phyloP scores from a whole-genome alignment of 2,329 filamentous ascomycete genomes.

The Xylariaceae sp. region DNA sequence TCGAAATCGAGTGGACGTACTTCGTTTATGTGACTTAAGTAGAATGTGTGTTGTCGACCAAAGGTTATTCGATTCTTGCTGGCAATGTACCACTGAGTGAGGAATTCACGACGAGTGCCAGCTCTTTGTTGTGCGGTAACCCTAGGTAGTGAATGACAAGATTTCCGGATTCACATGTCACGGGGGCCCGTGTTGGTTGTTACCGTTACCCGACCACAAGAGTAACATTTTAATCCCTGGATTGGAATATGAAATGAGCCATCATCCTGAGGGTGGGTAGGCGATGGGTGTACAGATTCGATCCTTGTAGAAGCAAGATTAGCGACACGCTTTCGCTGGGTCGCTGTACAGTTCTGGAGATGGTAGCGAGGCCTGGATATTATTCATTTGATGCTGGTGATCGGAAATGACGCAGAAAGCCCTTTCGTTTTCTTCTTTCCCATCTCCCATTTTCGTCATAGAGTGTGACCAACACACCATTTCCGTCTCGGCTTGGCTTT shows the following conservation, averaged over 20 bases:
- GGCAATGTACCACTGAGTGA: no score
- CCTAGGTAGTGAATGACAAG: no score
- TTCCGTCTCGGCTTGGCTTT: neutral
- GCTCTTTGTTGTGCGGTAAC: no score
- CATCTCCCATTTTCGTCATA: neutral
- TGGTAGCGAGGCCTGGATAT: neutral
- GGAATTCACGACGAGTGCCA: no score
- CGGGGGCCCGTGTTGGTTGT: no score
- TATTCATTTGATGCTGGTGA: neutral
- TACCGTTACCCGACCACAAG: no score
- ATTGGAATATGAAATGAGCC: neutral
- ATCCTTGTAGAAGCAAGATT: neutral
- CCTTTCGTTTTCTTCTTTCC: neutral
- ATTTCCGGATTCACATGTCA: no score
- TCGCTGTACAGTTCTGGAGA: neutral
- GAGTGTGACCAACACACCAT: no score
- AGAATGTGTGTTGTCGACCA: neutral
- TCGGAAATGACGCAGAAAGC: neutral
- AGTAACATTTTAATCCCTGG: neutral
- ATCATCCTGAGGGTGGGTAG: no score
- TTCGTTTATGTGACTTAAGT: neutral
- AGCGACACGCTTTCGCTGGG: neutral
- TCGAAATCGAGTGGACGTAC: neutral
- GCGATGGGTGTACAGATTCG: neutral
- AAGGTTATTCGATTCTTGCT: neutral